Evolutionary conservation across 2,329 filamentous ascomycete species (phyloP), one percentile per base, ranked within the genome.

Genomic region (Pestalotiopsis sp.): DNA sequence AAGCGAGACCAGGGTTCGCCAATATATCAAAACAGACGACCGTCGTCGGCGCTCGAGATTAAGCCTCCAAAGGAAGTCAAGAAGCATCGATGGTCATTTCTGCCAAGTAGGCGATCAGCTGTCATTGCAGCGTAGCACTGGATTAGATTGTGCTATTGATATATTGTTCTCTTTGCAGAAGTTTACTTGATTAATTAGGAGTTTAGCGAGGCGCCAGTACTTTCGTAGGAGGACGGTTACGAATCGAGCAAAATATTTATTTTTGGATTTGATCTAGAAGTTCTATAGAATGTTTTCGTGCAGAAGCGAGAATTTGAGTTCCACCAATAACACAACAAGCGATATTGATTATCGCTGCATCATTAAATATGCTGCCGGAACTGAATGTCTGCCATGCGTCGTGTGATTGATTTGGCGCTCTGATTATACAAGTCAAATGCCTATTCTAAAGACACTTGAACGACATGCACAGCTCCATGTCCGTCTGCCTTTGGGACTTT

Each of bases 21-120:
- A 2, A n/a, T 41, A 5, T 12, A 52, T 13, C 13, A 36, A 12
- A 31, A 6, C 27, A 65, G 49, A 23, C 62, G 20, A 23, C 62
- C 38, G 20, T 36, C 31, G 17, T 52, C 38, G n/a, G 25, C 62
- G 38, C 38, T 31, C n/a, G 62, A 65, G 27, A 9, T 65, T 5
- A 52, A 23, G 57, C 20, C 31, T 17, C 36, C 64, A 23, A 58
- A 66, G 20, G 41, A 66, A 17, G n/a, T 20, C 23, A 66, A 66
- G 64, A 66, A 66, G 45, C 58, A 40, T 2, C 27, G 64, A 1
- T 66, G 64, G 64, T 66, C 45, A 6, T 66, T 58, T 20, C n/a
- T 41, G 23, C 52, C 12, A 6, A 36, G 45, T 25, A 57, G 52
- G 45, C 45, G 27, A 27, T 25, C 41, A 38, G 25, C 41, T 20